Evolutionary conservation across 2,329 filamentous ascomycete species (phyloP), one percentile per base, ranked within the genome.

Genomic region (Teratosphaeria epicoccoides): DNA sequence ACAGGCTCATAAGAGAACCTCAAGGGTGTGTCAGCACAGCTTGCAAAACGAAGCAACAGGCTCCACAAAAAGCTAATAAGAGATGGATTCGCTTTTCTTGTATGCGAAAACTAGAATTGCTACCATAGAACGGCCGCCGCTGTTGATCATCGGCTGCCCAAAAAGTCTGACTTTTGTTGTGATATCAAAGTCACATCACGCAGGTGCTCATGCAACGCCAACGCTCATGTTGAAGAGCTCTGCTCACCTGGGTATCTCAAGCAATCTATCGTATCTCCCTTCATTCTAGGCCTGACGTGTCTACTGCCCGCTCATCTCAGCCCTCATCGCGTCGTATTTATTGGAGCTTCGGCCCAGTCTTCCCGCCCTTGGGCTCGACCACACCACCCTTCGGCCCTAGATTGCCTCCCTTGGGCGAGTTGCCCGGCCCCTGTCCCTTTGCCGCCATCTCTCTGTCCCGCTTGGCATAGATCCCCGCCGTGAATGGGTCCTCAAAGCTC

Each of bases 401-500:
- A 49, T 51, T 56, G 5, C 57, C 54, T 22, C 52, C 63, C 62
- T 72, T 71, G 24, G 51, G 29, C 22, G 24, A 23, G 17, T 24
- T 40, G 12, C 17, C 47, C 37, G 52, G 47, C 24, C 51, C 43
- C 46, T 53, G 24, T 53, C 63, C 68, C 46, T 56, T 67, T 55
- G 61, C 65, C 61, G 70, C 70, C 59, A 63, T 53, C 64, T 75
- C 71, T 59, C 70, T 65, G 52, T 89, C 86, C 55, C 87, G 79
- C 81, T 93, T 94, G 59, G 84, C 85, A 70, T 97, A 98, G 65
- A 98, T 98, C 59, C 80, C 87, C 2, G 82, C 81, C 6, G 93
- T 98, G 72, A 97, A 98, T 4, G 91, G 91, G 70, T 97, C 91
- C 76, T 97, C 91, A 73, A 83, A 95, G 62, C 76, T 76, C 65